Conservation (phyloP, 768 basidiomycete species). For the Russula abietina region DNA sequence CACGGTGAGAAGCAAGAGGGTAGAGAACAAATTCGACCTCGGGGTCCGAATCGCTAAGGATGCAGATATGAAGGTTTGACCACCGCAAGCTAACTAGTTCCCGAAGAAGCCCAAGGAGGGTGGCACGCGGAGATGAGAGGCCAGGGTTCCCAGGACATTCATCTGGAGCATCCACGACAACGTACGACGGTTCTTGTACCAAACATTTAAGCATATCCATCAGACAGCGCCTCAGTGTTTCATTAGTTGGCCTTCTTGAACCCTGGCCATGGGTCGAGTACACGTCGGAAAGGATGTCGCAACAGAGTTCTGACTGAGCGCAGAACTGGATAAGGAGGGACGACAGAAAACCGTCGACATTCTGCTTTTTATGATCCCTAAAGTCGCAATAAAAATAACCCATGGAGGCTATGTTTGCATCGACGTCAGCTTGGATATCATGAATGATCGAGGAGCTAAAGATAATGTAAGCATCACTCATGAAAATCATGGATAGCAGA, state of each 20-base stretch:
- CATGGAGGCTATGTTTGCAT: constrained; percentile 8
- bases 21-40: constrained; percentile 4
- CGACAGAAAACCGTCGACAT: constrained; percentile 2
- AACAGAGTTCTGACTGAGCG: constrained; percentile 8
- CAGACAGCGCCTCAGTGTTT: neutral
- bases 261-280: constrained; percentile 5
- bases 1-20: constrained; percentile 7
- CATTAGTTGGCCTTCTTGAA: neutral
- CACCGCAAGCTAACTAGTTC: neutral
- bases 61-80: constrained; percentile 9
- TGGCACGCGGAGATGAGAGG: constrained; percentile 1
- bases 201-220: constrained; percentile 5
- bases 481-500: neutral
- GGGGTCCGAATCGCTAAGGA: constrained; percentile 1
- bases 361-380: constrained; percentile 4
- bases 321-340: constrained; percentile 5
- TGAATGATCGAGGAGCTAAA: constrained; percentile 13
- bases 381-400: constrained; percentile 15
- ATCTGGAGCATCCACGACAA: constrained; percentile 11
- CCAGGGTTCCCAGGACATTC: constrained; percentile 13
- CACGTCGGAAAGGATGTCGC: neutral
- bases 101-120: neutral
- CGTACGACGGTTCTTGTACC: constrained; percentile 6
- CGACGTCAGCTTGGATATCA: constrained; percentile 6
- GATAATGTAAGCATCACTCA: neutral